phyloP scores from a whole-genome alignment of 1,139 yeast species.

The Nakaseomyces kungkrabaensis region DNA sequence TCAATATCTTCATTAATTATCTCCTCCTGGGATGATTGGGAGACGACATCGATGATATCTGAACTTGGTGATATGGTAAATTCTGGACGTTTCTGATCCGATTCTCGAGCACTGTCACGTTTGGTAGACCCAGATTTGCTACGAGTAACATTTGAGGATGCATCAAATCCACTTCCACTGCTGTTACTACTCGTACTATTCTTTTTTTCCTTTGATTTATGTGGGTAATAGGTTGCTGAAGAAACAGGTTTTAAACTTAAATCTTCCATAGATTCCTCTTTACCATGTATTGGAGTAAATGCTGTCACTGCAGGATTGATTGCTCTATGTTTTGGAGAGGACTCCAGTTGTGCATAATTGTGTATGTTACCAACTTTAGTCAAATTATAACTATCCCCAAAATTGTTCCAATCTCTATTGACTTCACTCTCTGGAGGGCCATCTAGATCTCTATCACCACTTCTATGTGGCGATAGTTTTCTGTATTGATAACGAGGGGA shows the following conservation, averaged over 20 bases:
- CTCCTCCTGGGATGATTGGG: background rate
- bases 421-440: background rate
- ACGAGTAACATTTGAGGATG: no score
- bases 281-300: background rate
- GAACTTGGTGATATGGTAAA: background rate
- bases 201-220: slow-evolving; percentile 30
- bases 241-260: slow-evolving; percentile 42
- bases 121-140: background rate
- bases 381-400: background rate
- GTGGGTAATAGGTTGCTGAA: slow-evolving; percentile 62
- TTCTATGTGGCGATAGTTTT: background rate
- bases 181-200: no score
- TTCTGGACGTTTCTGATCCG: background rate
- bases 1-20: background rate
- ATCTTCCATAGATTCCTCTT: slow-evolving; percentile 7
- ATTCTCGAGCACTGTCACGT: background rate
- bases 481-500: background rate
- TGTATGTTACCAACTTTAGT: background rate
- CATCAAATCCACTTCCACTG: no score
- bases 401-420: slow-evolving; percentile 1
- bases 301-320: background rate
- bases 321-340: background rate
- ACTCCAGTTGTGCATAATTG: background rate
- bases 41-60: background rate
- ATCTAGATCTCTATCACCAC: background rate